Percentiles rank a stretch among this genome's conserved stretches.
Conservation (phyloP, 2,329 filamentous ascomycete genomes). For the Cladophialophora yegresii region DNA sequence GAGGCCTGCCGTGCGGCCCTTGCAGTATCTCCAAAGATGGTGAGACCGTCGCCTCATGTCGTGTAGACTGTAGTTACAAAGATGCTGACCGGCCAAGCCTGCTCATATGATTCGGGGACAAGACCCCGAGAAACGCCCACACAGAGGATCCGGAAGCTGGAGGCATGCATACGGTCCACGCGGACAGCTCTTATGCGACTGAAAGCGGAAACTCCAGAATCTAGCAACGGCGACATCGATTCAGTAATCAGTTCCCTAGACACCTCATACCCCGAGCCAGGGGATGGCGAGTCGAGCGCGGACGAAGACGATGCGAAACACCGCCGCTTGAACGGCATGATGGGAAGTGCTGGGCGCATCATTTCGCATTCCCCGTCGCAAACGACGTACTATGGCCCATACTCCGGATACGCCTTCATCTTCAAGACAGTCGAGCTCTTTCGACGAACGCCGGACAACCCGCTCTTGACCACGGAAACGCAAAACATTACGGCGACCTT, state of each 20-base stretch:
- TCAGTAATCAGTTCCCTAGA: constrained; percentile 23
- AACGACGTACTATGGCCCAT: constrained; percentile 28
- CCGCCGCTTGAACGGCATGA: constrained; percentile 27
- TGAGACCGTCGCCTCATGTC: constrained; percentile 2
- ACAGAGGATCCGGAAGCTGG: constrained; percentile 32
- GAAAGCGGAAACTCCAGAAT: constrained; percentile 18
- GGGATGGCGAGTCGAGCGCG: constrained; percentile 17
- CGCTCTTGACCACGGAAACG: constrained; percentile 7
- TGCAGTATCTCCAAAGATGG: constrained; percentile 27
- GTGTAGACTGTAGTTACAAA: neutral
- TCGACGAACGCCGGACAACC: constrained; percentile 17
- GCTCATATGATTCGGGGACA: constrained; percentile 28
- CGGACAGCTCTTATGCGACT: constrained; percentile 22
- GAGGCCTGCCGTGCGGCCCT: constrained; percentile 25
- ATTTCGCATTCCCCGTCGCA: constrained; percentile 20
- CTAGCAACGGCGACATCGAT: constrained; percentile 19
- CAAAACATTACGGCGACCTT: constrained; percentile 18
- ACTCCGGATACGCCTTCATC: constrained; percentile 28
- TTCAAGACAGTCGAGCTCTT: constrained; percentile 31
- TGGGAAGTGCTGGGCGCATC: constrained; percentile 19
- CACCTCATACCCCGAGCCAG: constrained; percentile 19
- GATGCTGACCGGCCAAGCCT: constrained; percentile 20
- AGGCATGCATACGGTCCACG: constrained; percentile 26
- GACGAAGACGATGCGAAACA: constrained; percentile 12
- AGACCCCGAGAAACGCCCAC: constrained; percentile 31